Percentiles rank a stretch among this genome's conserved stretches.
Conservation (phyloP, 1,284 basidiomycete genomes). For the Lignosus rhinocerotis region DNA sequence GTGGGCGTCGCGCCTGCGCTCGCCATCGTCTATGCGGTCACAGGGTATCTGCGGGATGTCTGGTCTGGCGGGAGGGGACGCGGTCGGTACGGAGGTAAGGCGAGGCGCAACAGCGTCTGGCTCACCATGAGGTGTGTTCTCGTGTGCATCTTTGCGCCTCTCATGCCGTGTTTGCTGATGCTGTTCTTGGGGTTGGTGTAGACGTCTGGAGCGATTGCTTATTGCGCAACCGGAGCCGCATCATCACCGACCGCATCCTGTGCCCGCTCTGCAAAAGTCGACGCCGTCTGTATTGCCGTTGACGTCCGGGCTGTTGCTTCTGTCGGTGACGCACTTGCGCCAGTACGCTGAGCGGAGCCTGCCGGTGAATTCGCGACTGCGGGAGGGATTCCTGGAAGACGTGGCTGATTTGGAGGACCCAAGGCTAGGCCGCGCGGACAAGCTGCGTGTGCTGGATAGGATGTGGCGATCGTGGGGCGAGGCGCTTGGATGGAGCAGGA, state of each 20-base stretch:
- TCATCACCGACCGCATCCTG: conserved; percentile 9
- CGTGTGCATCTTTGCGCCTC: not conserved
- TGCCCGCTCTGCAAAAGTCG: conserved; percentile 8
- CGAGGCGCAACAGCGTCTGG: conserved; percentile 53
- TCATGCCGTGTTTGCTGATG: not conserved
- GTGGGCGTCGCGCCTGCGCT: conserved; percentile 94
- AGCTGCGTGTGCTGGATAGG: conserved; percentile 76
- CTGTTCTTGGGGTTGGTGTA: conserved; percentile 27
- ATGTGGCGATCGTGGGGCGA: conserved; percentile 91
- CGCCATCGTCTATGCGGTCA: conserved; percentile 74
- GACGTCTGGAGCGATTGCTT: conserved; percentile 76
- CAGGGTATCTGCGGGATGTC: conserved; percentile 52
- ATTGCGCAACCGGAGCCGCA: conserved; percentile 44
- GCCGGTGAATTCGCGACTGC: conserved; percentile 58
- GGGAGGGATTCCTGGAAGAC: conserved; percentile 83
- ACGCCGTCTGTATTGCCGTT: conserved; percentile 45
- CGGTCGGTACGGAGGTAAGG: conserved; percentile 54
- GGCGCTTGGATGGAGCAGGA: conserved; percentile 54
- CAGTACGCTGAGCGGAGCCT: conserved; percentile 58
- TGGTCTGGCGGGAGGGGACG: conserved; percentile 50
- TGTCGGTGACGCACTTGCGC: conserved; percentile 71
- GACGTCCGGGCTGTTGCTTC: conserved; percentile 71
- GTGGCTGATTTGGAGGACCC: conserved; percentile 83
- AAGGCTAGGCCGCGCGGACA: conserved; percentile 63
- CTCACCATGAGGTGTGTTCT: conserved; percentile 58